phyloP scores from a whole-genome alignment of 2,329 filamentous ascomycete genomes.

The Chaetomiaceae sp. region DNA sequence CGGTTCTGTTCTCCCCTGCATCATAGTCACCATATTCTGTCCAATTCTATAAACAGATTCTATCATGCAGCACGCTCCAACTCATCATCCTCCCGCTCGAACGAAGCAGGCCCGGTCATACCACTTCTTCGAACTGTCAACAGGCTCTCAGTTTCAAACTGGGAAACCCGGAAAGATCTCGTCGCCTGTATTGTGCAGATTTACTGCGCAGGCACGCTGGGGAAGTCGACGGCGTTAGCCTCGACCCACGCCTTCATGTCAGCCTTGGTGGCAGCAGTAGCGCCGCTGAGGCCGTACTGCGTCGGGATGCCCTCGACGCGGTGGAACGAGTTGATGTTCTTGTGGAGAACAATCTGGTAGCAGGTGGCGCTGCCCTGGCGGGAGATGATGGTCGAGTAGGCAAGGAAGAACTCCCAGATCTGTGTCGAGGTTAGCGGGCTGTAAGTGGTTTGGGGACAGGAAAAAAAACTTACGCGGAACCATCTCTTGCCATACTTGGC shows the following conservation, averaged over 20 bases:
- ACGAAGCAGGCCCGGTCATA: neutral
- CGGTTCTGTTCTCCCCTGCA: neutral
- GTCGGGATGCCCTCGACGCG: constrained; percentile 68
- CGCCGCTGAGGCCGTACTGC: constrained; percentile 66
- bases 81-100: neutral
- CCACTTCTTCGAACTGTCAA: neutral
- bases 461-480: constrained; percentile 70
- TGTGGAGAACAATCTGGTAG: constrained; percentile 81
- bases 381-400: constrained; percentile 77
- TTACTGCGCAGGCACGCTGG: constrained; percentile 28
- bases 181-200: neutral
- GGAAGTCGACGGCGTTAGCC: constrained; percentile 32
- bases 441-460: too few relatives aligned
- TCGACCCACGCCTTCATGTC: constrained; percentile 32
- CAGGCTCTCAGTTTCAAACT: too few relatives aligned
- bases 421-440: constrained; percentile 32
- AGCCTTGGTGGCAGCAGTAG: constrained; percentile 40
- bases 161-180: too few relatives aligned
- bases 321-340: constrained; percentile 86
- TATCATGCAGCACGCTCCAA: neutral
- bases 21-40: neutral
- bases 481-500: constrained; percentile 93
- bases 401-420: constrained; percentile 92
- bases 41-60: neutral
- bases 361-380: constrained; percentile 81